Evolutionary conservation across 192 early-diverging fungal species (phyloP).

Genomic region (Dissophora ornata): DNA sequence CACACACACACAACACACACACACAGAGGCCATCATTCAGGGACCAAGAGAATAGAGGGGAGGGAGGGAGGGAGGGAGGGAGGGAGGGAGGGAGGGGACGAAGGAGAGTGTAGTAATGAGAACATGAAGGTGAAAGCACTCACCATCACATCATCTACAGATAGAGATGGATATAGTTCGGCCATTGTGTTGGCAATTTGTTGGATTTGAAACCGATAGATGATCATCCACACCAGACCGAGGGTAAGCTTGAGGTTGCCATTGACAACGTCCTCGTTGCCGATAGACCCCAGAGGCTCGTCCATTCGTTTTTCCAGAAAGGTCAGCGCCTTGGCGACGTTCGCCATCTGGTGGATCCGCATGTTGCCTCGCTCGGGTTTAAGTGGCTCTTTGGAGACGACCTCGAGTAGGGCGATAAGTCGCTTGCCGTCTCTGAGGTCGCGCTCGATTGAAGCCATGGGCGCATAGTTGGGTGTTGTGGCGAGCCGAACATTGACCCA

Average conservation of each 20-base stretch:
- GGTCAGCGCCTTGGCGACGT: conserved; percentile 75
- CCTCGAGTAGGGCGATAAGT: conserved; percentile 74
- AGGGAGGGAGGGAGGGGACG: too few relatives aligned
- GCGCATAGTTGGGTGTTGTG: conserved; percentile 18
- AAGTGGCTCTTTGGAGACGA: conserved; percentile 77
- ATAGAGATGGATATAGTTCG: conserved; percentile 33
- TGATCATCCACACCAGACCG: conserved; percentile 65
- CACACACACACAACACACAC: too few relatives aligned
- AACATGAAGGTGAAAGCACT: conserved; percentile 7
- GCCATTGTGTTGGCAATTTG: conserved; percentile 58
- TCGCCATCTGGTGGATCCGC: conserved; percentile 85
- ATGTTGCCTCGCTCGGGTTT: conserved; percentile 76
- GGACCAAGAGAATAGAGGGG: too few relatives aligned
- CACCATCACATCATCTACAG: conserved; percentile 47
- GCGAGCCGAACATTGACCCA: conserved; percentile 71
- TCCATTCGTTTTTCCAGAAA: conserved; percentile 70
- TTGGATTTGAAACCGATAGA: conserved; percentile 66
- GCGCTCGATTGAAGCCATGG: conserved; percentile 44
- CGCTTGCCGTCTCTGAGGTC: conserved; percentile 78
- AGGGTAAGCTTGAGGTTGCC: conserved; percentile 75
- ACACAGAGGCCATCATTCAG: too few relatives aligned
- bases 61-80: too few relatives aligned
- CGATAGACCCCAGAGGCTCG: conserved; percentile 59
- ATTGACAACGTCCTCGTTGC: conserved; percentile 83
- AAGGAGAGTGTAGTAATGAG: neutral